phyloP scores from a whole-genome alignment of 164 flowering plant genomes.

The Piper betle region DNA sequence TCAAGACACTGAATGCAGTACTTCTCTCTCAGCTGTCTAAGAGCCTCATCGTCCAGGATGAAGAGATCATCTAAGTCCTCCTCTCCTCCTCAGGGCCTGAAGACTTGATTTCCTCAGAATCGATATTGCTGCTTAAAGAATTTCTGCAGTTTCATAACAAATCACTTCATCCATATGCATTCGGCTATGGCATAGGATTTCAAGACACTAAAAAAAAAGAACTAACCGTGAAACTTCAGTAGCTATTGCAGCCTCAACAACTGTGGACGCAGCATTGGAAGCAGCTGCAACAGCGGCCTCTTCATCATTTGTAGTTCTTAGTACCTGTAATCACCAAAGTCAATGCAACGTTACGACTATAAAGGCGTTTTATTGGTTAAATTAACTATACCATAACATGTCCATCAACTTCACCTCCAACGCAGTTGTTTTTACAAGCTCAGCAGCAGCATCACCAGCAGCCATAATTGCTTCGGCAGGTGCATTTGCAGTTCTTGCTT shows the following conservation, averaged over 20 bases:
- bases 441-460: constrained; percentile 97
- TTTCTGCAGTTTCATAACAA: constrained; percentile 25
- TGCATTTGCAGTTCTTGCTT: constrained; percentile 85
- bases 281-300: constrained; percentile 88
- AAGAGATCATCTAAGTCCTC: constrained; percentile 59
- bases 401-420: constrained; percentile 39
- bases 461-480: constrained; percentile 77
- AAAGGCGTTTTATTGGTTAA: neutral
- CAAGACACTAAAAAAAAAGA: neutral
- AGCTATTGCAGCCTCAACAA: constrained; percentile 80
- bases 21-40: constrained; percentile 66
- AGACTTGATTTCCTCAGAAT: constrained; percentile 14
- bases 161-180: neutral
- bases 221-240: constrained; percentile 66
- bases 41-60: constrained; percentile 44
- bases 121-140: constrained; percentile 17
- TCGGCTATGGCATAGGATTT: constrained; percentile 34
- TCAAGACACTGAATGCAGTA: constrained; percentile 88
- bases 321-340: constrained; percentile 32
- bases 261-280: constrained; percentile 76
- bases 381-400: neutral
- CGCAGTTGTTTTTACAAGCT: constrained; percentile 80
- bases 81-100: constrained; percentile 30
- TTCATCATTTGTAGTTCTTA: constrained; percentile 46
- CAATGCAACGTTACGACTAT: constrained; percentile 2